Conservation (phyloP, 2,329 filamentous ascomycete species). For the Akanthomyces lecanii region DNA sequence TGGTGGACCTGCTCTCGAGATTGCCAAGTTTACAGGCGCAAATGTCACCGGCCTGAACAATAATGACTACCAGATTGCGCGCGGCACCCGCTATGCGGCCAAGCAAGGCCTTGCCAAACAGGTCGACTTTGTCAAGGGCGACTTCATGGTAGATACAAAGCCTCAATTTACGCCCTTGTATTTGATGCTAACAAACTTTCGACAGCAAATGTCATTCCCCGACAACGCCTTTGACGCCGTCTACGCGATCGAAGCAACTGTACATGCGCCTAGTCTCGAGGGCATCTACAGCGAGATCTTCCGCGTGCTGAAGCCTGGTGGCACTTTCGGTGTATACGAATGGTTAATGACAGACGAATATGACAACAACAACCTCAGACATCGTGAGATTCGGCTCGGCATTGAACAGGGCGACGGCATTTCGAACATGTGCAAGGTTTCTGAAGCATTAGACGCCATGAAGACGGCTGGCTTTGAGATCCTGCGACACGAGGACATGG, state of each 20-base stretch:
- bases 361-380: conserved; percentile 76
- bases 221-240: conserved; percentile 87
- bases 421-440: conserved; percentile 85
- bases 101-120: conserved; percentile 78
- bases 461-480: conserved; percentile 79
- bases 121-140: conserved; percentile 84
- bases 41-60: conserved; percentile 94
- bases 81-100: conserved; percentile 78
- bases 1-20: conserved; percentile 92
- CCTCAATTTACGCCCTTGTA: no score
- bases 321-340: conserved; percentile 90
- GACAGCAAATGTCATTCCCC: conserved; percentile 78
- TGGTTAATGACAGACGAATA: conserved; percentile 97
- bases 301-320: conserved; percentile 90
- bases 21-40: conserved; percentile 88
- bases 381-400: conserved; percentile 80
- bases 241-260: conserved; percentile 91
- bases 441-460: conserved; percentile 74
- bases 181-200: no score
- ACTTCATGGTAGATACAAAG: conserved; percentile 38
- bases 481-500: conserved; percentile 54
- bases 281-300: conserved; percentile 89
- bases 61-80: conserved; percentile 98
- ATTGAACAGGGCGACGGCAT: conserved; percentile 93
- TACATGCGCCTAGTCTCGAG: conserved; percentile 80